Conservation (phyloP, 768 basidiomycete genomes). For the Lactarius hatsudake region DNA sequence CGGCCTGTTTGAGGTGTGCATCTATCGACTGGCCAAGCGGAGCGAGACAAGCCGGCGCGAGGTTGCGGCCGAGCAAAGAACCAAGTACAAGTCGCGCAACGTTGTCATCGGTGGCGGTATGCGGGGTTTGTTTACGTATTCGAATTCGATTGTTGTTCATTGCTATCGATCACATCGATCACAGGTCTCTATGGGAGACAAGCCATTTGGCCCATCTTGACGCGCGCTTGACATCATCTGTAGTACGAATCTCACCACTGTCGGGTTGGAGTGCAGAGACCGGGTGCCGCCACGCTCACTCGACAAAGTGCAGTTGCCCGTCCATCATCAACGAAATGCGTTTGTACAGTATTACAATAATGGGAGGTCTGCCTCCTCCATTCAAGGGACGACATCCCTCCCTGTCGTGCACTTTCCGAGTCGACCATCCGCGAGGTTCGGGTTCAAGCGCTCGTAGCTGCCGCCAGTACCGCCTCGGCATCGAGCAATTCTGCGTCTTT, state of each 20-base stretch:
- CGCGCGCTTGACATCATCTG: no score
- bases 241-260: no score
- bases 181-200: no score
- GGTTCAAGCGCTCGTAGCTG: constrained; percentile 29
- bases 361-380: background rate
- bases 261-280: background rate
- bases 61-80: background rate
- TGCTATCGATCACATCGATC: no score
- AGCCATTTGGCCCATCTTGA: no score
- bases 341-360: background rate
- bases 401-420: background rate
- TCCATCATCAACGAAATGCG: background rate
- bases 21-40: no score
- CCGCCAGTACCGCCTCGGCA: constrained; percentile 58
- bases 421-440: background rate
- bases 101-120: background rate
- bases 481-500: constrained; percentile 36
- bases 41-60: background rate
- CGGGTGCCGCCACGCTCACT: background rate
- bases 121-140: no score
- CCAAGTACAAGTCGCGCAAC: background rate
- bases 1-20: background rate
- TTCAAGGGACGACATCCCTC: background rate
- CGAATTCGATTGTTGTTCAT: background rate
- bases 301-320: background rate